A percentile compares a stretch with the other conserved stretches of the same genome.
These are phyloP conservation scores for Terana coerulea DNA, from an alignment of 768 basidiomycete species.

Conservation along the genomic window DNA sequence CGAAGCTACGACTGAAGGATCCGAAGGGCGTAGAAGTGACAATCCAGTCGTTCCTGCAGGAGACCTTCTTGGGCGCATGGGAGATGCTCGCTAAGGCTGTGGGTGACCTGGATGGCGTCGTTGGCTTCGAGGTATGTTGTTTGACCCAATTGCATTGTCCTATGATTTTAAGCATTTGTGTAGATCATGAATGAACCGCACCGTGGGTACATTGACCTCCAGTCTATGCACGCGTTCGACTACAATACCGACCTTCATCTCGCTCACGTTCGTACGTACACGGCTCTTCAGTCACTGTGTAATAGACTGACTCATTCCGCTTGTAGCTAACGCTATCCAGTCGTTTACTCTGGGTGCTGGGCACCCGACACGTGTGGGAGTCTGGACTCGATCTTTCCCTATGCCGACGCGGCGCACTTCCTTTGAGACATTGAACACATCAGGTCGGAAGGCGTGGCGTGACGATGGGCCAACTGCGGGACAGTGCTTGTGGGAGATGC, in stretches of 20 bases:
- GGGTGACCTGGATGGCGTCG: constrained; percentile 70
- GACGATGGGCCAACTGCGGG: constrained; percentile 69
- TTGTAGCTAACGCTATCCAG: constrained; percentile 72
- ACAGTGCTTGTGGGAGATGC: constrained; percentile 83
- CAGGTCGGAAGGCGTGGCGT: constrained; percentile 63
- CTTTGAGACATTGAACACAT: constrained; percentile 54
- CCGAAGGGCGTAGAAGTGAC: constrained; percentile 47
- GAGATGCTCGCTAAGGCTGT: constrained; percentile 62
- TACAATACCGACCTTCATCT: constrained; percentile 95
- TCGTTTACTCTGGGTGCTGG: constrained; percentile 94
- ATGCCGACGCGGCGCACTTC: constrained; percentile 72
- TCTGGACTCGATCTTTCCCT: constrained; percentile 86
- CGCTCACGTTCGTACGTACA: constrained; percentile 62
- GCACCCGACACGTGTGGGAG: constrained; percentile 70
- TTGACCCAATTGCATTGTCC: neutral
- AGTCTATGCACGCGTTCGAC: constrained; percentile 81
- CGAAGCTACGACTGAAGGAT: constrained; percentile 58
- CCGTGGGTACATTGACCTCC: constrained; percentile 82
- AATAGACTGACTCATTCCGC: neutral
- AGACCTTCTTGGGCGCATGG: constrained; percentile 76
- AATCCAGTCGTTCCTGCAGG: constrained; percentile 81
- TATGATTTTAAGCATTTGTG: neutral
- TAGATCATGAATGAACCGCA: constrained; percentile 96
- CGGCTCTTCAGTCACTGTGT: neutral
- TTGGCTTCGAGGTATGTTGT: constrained; percentile 82